Percentiles rank a stretch among this genome's conserved stretches.
Evolutionary conservation across 2,329 filamentous ascomycete species (phyloP).

Genomic region (Fusarium sp.): DNA sequence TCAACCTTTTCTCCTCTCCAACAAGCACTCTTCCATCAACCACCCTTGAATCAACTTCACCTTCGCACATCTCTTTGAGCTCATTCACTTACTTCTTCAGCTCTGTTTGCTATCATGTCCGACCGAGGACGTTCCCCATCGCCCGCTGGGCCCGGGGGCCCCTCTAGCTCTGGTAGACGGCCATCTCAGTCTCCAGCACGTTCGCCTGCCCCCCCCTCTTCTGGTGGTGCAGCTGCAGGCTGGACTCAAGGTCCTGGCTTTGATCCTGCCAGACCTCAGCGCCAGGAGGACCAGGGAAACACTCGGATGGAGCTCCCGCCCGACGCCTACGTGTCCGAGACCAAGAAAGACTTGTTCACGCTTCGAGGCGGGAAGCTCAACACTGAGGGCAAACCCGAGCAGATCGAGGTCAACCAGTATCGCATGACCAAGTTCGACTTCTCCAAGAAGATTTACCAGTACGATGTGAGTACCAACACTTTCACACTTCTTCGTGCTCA

Average conservation of each 20-base stretch:
- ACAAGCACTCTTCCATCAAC: not conserved
- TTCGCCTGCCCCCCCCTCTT: constrained; percentile 36
- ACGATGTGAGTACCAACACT: constrained; percentile 76
- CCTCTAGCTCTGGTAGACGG: constrained; percentile 34
- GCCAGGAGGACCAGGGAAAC: constrained; percentile 54
- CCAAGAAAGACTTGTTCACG: constrained; percentile 54
- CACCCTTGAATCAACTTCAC: constrained; percentile 1
- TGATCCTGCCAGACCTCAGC: constrained; percentile 60
- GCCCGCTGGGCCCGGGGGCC: constrained; percentile 33
- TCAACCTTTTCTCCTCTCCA: not conserved
- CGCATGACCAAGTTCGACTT: constrained; percentile 73
- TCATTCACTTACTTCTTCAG: constrained; percentile 19
- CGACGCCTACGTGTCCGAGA: constrained; percentile 65
- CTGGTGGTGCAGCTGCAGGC: constrained; percentile 37
- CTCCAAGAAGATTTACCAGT: constrained; percentile 80
- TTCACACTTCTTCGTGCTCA: not conserved
- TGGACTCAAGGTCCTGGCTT: constrained; percentile 56
- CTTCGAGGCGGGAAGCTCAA: constrained; percentile 65
- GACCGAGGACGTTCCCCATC: constrained; percentile 52
- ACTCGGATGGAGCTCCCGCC: constrained; percentile 71
- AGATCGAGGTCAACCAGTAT: constrained; percentile 81
- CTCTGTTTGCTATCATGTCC: constrained; percentile 49
- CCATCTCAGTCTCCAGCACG: constrained; percentile 41
- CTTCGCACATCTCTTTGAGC: not conserved
- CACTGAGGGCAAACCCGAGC: constrained; percentile 68